These are phyloP conservation scores for Fragaria ananassa DNA, from an alignment of 306 rosid genomes.

Conservation along the genomic window DNA sequence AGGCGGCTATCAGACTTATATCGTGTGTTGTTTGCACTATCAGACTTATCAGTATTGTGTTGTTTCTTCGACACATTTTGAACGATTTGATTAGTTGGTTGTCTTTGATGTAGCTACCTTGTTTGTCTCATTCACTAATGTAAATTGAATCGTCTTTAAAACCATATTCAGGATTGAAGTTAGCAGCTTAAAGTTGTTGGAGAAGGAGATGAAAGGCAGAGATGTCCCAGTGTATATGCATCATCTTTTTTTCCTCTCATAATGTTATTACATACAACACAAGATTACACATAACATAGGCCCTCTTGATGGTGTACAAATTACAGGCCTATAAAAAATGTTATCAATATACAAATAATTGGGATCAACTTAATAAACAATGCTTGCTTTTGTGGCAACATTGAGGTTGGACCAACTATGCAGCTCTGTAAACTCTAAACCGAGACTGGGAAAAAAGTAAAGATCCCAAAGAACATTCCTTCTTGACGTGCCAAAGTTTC, in stretches of 20 bases:
- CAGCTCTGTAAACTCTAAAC: slow-evolving; percentile 18
- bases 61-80: no score
- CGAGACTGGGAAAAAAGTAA: slow-evolving; percentile 24
- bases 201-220: no score
- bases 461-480: slow-evolving; percentile 24
- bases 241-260: not conserved
- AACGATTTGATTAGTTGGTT: no score
- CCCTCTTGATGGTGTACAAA: not conserved
- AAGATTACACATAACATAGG: not conserved
- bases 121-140: no score
- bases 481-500: slow-evolving; percentile 23
- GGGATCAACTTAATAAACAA: slow-evolving; percentile 31
- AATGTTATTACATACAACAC: not conserved
- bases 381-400: slow-evolving; percentile 24
- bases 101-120: no score
- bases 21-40: no score
- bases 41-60: no score
- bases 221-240: not conserved
- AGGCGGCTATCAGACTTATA: no score
- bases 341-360: slow-evolving; percentile 25
- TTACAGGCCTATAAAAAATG: slow-evolving; percentile 18
- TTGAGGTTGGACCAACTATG: slow-evolving; percentile 21
- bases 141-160: no score
- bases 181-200: no score
- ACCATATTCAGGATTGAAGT: no score